These are phyloP conservation scores for Beta macrorhiza DNA, from an alignment of 179 eudicot genomes.

Conservation along the genomic window DNA sequence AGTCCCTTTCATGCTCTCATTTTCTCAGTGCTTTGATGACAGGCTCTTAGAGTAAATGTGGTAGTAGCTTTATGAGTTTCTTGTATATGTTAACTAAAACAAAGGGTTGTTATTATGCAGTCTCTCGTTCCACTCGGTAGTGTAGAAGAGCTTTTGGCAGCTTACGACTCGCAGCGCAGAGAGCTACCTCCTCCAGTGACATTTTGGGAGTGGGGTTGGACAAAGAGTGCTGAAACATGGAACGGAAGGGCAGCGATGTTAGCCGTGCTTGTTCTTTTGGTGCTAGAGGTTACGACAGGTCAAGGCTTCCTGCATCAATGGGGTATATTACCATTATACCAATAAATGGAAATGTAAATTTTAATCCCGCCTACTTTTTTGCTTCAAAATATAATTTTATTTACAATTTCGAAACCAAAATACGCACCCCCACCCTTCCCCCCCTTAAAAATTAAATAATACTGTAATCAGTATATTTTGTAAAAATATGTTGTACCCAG, in stretches of 20 bases:
- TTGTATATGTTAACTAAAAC: slow-evolving; percentile 2
- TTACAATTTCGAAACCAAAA: not conserved
- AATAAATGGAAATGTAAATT: slow-evolving; percentile 29
- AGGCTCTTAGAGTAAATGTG: not conserved
- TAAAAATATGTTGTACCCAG: slow-evolving; percentile 27
- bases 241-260: slow-evolving; percentile 97
- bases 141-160: slow-evolving; percentile 90
- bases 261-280: slow-evolving; percentile 77
- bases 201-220: slow-evolving; percentile 99
- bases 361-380: not conserved
- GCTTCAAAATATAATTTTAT: not conserved
- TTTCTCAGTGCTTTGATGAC: not conserved
- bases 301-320: slow-evolving; percentile 94
- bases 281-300: slow-evolving; percentile 88
- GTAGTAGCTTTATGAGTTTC: not conserved
- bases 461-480: slow-evolving; percentile 27
- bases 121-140: slow-evolving; percentile 98
- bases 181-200: slow-evolving; percentile 91
- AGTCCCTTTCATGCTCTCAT: not conserved
- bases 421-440: not conserved
- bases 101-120: slow-evolving; percentile 43
- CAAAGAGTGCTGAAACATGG: slow-evolving; percentile 99
- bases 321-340: slow-evolving; percentile 70
- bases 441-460: not conserved
- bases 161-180: slow-evolving; percentile 90